Evolutionary conservation across 768 basidiomycete species (phyloP).

Genomic region (Mycena latifolia): DNA sequence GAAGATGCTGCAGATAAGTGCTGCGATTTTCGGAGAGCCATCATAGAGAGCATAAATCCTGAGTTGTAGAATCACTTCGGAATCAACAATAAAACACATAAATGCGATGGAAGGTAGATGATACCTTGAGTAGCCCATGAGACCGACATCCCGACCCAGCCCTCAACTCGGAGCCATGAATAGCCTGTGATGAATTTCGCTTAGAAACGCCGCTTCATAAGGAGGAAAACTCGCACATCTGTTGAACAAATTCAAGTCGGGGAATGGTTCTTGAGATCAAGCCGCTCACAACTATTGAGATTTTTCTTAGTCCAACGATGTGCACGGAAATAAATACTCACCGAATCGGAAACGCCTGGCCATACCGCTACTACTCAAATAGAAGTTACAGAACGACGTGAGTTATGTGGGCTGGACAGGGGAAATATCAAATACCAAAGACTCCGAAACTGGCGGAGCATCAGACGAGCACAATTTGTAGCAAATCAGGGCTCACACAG

Average conservation of each 20-base stretch:
- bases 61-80: slow-evolving; percentile 34
- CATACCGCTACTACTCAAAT: slow-evolving; percentile 17
- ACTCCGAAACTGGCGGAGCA: slow-evolving; percentile 3
- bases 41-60: slow-evolving; percentile 37
- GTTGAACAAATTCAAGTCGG: background rate
- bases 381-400: background rate
- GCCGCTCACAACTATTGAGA: slow-evolving; percentile 13
- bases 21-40: slow-evolving; percentile 24
- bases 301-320: background rate
- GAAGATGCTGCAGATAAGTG: slow-evolving; percentile 22
- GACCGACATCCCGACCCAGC: slow-evolving; percentile 21
- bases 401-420: background rate
- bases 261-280: background rate
- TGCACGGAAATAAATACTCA: background rate
- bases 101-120: background rate
- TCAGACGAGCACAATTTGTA: background rate
- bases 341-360: slow-evolving; percentile 14
- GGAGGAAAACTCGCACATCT: no score
- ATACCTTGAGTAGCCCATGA: slow-evolving; percentile 23
- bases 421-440: background rate
- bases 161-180: slow-evolving; percentile 26
- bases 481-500: slow-evolving; percentile 9
- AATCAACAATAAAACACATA: background rate
- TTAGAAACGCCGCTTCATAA: background rate
- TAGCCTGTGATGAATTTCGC: slow-evolving; percentile 18